Evolutionary conservation across 768 basidiomycete species (phyloP).

Genomic region (Lentinula edodes): DNA sequence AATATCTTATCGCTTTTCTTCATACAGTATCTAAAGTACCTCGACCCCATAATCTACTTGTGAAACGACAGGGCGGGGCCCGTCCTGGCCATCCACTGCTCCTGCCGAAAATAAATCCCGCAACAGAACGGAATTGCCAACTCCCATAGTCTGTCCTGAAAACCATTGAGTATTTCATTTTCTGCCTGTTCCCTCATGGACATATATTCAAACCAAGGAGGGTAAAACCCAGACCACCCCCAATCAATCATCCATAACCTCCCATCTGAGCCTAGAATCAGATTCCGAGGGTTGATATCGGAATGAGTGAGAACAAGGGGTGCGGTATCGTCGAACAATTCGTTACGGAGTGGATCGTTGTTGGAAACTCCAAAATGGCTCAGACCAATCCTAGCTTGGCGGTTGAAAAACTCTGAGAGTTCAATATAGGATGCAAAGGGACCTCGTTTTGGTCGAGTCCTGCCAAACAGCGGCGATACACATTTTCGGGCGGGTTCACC

Average conservation of each 20-base stretch:
- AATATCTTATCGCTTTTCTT: no score
- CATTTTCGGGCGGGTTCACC: conserved; percentile 6
- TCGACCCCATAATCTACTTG: no score
- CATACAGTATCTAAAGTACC: no score
- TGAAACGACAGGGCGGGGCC: no score
- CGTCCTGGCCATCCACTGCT: no score
- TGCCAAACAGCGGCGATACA: conserved; percentile 9
- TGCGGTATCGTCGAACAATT: conserved; percentile 12
- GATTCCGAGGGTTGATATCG: conserved; percentile 14
- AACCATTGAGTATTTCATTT: no score
- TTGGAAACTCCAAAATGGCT: background rate
- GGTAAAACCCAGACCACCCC: conserved; percentile 15
- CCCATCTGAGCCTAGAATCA: conserved; percentile 15
- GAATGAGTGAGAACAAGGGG: conserved; percentile 19
- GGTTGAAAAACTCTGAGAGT: conserved; percentile 11
- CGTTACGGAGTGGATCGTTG: background rate
- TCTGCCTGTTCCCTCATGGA: no score
- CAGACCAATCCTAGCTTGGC: conserved; percentile 3
- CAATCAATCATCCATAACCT: conserved; percentile 17
- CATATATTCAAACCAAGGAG: background rate
- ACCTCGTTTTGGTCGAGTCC: background rate
- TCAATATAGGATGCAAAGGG: conserved; percentile 13
- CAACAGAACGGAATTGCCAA: background rate
- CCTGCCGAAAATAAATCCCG: no score
- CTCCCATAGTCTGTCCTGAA: no score